phyloP scores from a whole-genome alignment of 2,329 filamentous ascomycete genomes.

The Thielaviopsis ethacetica region DNA sequence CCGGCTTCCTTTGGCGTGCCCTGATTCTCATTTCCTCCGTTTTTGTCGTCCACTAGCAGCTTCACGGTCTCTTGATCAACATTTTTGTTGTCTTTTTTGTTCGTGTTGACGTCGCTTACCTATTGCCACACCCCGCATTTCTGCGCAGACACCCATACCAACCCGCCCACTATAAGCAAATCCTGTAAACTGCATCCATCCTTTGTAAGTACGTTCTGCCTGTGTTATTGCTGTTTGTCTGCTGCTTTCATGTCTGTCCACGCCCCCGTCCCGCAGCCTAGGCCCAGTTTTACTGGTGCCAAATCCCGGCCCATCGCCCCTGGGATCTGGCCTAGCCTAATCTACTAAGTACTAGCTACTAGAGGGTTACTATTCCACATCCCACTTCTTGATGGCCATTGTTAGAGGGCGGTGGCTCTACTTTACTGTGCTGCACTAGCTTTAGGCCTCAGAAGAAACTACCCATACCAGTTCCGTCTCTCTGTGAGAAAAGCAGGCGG shows the following conservation, averaged over 20 bases:
- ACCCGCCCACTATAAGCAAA: not conserved
- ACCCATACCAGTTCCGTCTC: not conserved
- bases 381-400: not conserved
- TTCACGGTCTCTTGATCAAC: not conserved
- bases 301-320: not conserved
- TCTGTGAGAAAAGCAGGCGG: not conserved
- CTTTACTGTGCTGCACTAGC: no score
- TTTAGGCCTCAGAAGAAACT: not conserved
- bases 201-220: not conserved
- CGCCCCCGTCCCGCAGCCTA: conserved; percentile 4
- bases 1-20: not conserved
- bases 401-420: not conserved
- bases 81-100: not conserved
- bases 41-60: not conserved
- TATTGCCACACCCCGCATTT: not conserved
- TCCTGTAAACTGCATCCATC: not conserved
- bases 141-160: not conserved
- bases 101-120: not conserved
- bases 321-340: not conserved
- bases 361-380: not conserved
- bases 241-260: not conserved
- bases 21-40: not conserved
- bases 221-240: not conserved
- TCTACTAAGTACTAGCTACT: no score
- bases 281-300: conserved; percentile 4